A percentile compares a stretch with the other conserved stretches of the same genome.
phyloP scores from a whole-genome alignment of 129 eudicot genomes.

The Chrysanthemum seticuspe region DNA sequence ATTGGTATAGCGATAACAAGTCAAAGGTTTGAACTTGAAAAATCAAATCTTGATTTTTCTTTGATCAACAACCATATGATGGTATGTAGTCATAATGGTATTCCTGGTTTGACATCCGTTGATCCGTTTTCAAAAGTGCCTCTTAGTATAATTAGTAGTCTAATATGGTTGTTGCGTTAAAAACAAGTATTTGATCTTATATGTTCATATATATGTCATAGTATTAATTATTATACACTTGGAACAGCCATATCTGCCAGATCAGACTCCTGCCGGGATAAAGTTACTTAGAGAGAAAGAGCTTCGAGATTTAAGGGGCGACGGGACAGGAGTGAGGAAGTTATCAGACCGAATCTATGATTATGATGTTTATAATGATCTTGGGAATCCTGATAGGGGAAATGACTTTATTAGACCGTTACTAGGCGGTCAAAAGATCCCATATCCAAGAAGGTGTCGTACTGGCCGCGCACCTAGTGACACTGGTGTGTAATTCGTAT shows the following conservation, averaged over 20 bases:
- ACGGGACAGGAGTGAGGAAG: conserved; percentile 81
- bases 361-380: conserved; percentile 77
- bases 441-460: conserved; percentile 92
- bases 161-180: not conserved
- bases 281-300: conserved; percentile 77
- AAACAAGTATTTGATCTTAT: not conserved
- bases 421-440: conserved; percentile 69
- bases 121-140: not conserved
- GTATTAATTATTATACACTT: conserved; percentile 10
- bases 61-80: conserved; percentile 6
- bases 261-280: conserved; percentile 78
- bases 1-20: not conserved
- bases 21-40: conserved; percentile 16
- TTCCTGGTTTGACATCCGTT: conserved; percentile 1
- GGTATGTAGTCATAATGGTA: conserved; percentile 1
- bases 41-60: conserved; percentile 4
- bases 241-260: conserved; percentile 83
- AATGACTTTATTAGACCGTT: conserved; percentile 60
- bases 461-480: conserved; percentile 78
- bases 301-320: conserved; percentile 72
- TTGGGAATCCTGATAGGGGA: conserved; percentile 90
- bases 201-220: not conserved
- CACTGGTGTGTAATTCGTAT: conserved; percentile 42
- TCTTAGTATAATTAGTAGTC: conserved; percentile 1
- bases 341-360: conserved; percentile 76